Conservation (phyloP, 208 protist genomes). For the Leishmania guyanensis region DNA sequence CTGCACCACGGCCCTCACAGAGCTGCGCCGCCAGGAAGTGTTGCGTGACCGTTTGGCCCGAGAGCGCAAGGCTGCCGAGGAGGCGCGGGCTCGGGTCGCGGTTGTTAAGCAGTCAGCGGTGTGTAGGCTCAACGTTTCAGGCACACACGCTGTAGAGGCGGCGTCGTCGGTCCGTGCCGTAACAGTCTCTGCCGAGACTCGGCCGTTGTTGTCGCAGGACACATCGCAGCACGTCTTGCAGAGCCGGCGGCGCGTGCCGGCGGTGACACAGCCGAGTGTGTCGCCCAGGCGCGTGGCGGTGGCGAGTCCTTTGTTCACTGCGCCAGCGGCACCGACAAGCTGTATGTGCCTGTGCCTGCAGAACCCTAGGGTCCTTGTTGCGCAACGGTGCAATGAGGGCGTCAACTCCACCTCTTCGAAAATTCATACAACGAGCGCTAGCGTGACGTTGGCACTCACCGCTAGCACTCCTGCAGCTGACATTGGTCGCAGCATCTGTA, state of each 20-base stretch:
- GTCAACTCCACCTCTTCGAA: neutral
- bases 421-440: neutral
- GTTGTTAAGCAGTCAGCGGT: neutral
- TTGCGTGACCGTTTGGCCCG: slow-evolving; percentile 36
- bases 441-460: too few relatives aligned
- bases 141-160: neutral
- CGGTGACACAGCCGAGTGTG: neutral
- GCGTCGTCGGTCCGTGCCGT: neutral
- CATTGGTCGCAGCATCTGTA: neutral
- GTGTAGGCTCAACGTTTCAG: neutral
- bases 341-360: neutral
- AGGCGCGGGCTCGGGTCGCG: slow-evolving; percentile 19
- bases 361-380: neutral
- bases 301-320: slow-evolving; percentile 4
- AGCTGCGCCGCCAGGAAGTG: slow-evolving; percentile 44
- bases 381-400: neutral
- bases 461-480: neutral
- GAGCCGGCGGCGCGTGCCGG: neutral
- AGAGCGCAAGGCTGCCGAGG: slow-evolving; percentile 34
- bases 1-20: slow-evolving; percentile 35
- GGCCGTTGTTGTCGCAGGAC: neutral
- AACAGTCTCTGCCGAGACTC: neutral
- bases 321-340: neutral
- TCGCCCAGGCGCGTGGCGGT: neutral
- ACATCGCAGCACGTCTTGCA: neutral